Conservation (phyloP, 2,329 filamentous ascomycete genomes). For the Fusarium poae region DNA sequence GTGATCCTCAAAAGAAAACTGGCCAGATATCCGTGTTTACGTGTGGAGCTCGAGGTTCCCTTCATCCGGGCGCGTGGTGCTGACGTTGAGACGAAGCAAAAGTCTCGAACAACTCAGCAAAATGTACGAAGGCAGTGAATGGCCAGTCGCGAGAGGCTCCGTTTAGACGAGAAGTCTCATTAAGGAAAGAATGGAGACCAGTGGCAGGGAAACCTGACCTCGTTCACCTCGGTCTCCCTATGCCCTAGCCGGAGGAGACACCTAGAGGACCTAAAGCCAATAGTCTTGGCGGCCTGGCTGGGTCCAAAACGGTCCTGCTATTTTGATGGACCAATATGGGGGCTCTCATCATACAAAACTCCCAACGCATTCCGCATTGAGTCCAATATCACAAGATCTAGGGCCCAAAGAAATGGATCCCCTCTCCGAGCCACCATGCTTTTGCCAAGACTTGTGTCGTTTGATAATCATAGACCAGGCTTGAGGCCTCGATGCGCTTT, state of each 20-base stretch:
- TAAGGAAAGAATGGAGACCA: slow-evolving; percentile 34
- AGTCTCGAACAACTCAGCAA: slow-evolving; percentile 11
- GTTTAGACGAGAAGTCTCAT: slow-evolving; percentile 31
- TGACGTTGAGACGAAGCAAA: slow-evolving; percentile 20
- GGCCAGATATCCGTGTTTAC: slow-evolving; percentile 25
- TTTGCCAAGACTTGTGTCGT: slow-evolving; percentile 21
- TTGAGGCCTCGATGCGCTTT: neutral
- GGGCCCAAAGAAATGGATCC: slow-evolving; percentile 16
- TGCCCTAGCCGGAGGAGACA: slow-evolving; percentile 1
- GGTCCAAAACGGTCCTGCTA: slow-evolving; percentile 3
- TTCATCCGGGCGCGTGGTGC: slow-evolving; percentile 32
- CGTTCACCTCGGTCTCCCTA: neutral
- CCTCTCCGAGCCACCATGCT: neutral
- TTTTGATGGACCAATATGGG: slow-evolving; percentile 16
- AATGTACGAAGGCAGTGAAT: slow-evolving; percentile 21
- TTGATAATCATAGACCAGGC: slow-evolving; percentile 1
- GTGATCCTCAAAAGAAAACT: slow-evolving; percentile 12
- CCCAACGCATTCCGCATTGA: slow-evolving; percentile 38
- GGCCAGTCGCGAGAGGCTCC: slow-evolving; percentile 10
- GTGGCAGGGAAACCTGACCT: slow-evolving; percentile 20
- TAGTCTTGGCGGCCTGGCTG: slow-evolving; percentile 13
- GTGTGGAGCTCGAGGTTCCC: slow-evolving; percentile 17
- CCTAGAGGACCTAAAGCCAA: slow-evolving; percentile 12
- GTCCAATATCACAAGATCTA: slow-evolving; percentile 18
- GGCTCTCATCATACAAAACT: neutral